These are phyloP conservation scores for Spergularia marina DNA, from an alignment of 148 eudicot species.

Conservation along the genomic window DNA sequence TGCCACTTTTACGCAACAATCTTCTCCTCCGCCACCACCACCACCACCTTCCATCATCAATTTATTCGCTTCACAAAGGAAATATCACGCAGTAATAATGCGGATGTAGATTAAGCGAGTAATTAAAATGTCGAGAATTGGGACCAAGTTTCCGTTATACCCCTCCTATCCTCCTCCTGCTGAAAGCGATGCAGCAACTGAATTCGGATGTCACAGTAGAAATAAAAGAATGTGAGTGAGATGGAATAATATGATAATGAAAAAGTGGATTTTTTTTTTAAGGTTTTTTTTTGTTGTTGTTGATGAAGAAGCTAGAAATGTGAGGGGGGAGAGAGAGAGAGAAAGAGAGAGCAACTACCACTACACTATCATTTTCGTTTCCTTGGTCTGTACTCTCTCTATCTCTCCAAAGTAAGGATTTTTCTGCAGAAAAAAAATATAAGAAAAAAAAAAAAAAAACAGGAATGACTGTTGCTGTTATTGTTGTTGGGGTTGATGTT, in stretches of 20 bases:
- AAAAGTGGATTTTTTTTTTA: constrained; percentile 16
- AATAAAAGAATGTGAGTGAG: too few species aligned
- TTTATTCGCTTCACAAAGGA: background rate
- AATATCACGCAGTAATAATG: background rate
- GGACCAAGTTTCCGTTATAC: background rate
- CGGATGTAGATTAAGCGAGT: too few species aligned
- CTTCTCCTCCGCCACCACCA: constrained; percentile 41
- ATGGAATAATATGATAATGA: background rate
- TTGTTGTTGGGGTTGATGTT: constrained; percentile 19
- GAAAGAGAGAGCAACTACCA: constrained; percentile 23
- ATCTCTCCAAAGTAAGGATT: background rate
- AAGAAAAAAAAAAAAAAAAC: background rate
- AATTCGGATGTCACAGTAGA: constrained; percentile 8
- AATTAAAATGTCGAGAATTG: background rate
- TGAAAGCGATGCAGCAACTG: constrained; percentile 17
- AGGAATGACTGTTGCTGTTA: constrained; percentile 20
- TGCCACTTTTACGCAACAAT: constrained; percentile 91
- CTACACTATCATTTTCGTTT: constrained; percentile 25
- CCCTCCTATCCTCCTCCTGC: background rate
- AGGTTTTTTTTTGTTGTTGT: constrained; percentile 7
- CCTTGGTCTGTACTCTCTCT: constrained; percentile 31
- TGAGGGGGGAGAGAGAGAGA: constrained; percentile 24
- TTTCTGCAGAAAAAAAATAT: constrained; percentile 7
- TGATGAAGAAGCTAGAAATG: constrained; percentile 22
- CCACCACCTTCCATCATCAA: constrained; percentile 26